Conservation (phyloP, 192 early-diverging fungal genomes). For the Backusella sp. region DNA sequence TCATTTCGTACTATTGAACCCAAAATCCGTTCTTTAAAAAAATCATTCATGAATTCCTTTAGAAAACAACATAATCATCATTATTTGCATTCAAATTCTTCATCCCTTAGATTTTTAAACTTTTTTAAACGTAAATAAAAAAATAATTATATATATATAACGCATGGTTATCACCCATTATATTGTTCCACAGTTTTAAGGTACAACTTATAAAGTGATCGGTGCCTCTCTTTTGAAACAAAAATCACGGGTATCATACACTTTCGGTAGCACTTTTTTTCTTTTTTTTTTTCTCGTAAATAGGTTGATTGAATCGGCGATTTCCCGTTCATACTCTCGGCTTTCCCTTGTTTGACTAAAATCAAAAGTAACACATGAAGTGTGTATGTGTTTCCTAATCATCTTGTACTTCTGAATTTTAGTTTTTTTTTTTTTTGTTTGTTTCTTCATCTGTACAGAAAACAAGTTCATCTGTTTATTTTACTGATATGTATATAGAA, state of each 20-base stretch:
- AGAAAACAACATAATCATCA: neutral
- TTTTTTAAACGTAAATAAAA: slow-evolving; percentile 8
- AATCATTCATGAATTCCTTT: neutral
- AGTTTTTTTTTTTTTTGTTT: neutral
- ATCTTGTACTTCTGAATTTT: neutral
- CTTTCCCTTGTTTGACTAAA: neutral
- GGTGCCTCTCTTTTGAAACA: neutral
- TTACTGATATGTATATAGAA: no score
- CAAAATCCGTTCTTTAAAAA: slow-evolving; percentile 13
- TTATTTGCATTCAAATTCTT: slow-evolving; percentile 5
- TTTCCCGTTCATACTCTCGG: neutral
- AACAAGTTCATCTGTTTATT: neutral
- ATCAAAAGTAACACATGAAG: neutral
- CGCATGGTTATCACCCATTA: neutral
- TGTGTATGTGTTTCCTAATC: neutral
- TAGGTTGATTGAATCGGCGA: neutral
- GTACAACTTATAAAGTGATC: neutral
- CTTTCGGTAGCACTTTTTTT: neutral
- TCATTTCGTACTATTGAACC: slow-evolving; percentile 6
- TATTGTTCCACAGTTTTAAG: neutral
- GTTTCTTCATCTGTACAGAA: neutral
- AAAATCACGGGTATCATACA: neutral
- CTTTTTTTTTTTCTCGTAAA: neutral
- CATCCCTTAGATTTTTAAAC: neutral
- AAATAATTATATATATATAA: neutral